These are phyloP conservation scores for Aspergillus homomorphus DNA, from an alignment of 495 filamentous ascomycete species.

Conservation along the genomic window DNA sequence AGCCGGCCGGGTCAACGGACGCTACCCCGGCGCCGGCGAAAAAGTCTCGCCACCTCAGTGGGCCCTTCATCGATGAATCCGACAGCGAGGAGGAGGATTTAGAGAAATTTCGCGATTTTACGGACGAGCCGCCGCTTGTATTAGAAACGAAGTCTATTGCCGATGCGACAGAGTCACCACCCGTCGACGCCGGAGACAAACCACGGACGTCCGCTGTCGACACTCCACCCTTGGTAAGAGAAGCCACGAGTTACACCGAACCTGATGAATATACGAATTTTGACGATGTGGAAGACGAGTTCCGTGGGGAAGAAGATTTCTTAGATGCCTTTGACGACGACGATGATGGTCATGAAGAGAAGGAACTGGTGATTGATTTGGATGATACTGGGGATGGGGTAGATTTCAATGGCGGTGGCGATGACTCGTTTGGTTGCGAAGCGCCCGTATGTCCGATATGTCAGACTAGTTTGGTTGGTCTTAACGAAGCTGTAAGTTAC, in stretches of 20 bases:
- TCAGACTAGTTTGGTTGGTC: slow-evolving; percentile 54
- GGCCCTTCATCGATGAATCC: slow-evolving; percentile 66
- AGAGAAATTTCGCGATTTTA: slow-evolving; percentile 21
- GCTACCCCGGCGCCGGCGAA: slow-evolving; percentile 2
- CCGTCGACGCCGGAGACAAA: slow-evolving; percentile 39
- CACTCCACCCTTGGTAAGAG: slow-evolving; percentile 49
- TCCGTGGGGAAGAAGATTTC: slow-evolving; percentile 38
- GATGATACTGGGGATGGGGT: slow-evolving; percentile 43
- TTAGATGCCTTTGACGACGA: slow-evolving; percentile 36
- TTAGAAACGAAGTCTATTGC: slow-evolving; percentile 1
- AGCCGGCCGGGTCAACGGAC: slow-evolving; percentile 3
- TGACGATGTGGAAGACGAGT: slow-evolving; percentile 60
- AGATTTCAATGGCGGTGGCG: not conserved
- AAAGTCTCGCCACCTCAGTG: slow-evolving; percentile 28
- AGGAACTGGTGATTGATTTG: slow-evolving; percentile 19
- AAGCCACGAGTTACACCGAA: slow-evolving; percentile 54
- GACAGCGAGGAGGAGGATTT: slow-evolving; percentile 62
- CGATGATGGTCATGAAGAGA: slow-evolving; percentile 25
- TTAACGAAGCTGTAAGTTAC: slow-evolving; percentile 52
- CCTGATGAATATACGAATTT: slow-evolving; percentile 64
- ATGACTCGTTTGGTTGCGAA: slow-evolving; percentile 4
- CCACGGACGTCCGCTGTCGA: slow-evolving; percentile 34
- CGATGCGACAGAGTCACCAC: slow-evolving; percentile 9
- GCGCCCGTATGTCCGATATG: slow-evolving; percentile 73
- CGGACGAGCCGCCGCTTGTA: slow-evolving; percentile 9